Conservation (phyloP, 2,329 filamentous ascomycete genomes). For the Niveomyces coronatus region DNA sequence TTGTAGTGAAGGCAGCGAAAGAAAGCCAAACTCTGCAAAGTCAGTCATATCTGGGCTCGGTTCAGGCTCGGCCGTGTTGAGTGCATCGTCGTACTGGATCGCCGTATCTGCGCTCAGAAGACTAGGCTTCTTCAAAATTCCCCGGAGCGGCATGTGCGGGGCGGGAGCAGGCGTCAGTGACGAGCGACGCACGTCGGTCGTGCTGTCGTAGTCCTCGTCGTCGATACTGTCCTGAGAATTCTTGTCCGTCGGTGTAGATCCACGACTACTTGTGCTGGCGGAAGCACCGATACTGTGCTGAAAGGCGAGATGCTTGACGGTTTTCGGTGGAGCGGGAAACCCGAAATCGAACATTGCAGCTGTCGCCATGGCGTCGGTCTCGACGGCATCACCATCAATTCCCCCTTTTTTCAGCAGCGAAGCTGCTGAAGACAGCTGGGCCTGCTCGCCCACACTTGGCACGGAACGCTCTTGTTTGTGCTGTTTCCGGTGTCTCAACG, state of each 20-base stretch:
- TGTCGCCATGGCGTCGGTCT: conserved; percentile 19
- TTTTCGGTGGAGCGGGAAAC: conserved; percentile 24
- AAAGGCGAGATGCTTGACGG: conserved; percentile 14
- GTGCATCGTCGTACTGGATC: conserved; percentile 12
- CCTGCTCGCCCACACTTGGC: too few relatives aligned
- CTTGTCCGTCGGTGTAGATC: conserved; percentile 1
- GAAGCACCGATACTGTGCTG: conserved; percentile 1
- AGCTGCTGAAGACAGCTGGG: too few relatives aligned
- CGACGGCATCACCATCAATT: too few relatives aligned
- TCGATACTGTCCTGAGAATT: conserved; percentile 1
- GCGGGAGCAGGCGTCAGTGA: background rate
- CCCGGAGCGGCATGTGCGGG: background rate
- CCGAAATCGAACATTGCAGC: conserved; percentile 21
- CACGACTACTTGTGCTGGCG: background rate
- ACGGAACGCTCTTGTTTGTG: conserved; percentile 40
- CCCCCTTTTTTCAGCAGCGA: too few relatives aligned
- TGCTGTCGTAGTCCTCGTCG: background rate
- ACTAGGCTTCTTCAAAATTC: conserved; percentile 13
- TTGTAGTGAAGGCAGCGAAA: background rate
- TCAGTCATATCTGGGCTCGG: conserved; percentile 29
- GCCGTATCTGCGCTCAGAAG: conserved; percentile 9
- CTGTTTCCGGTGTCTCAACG: conserved; percentile 45
- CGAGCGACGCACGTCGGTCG: background rate
- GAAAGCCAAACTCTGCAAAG: conserved; percentile 22
- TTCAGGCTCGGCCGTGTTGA: conserved; percentile 22